Base-by-base conservation (phyloP, 192 early-diverging fungal genomes). In the Mortierella hygrophila region DNA sequence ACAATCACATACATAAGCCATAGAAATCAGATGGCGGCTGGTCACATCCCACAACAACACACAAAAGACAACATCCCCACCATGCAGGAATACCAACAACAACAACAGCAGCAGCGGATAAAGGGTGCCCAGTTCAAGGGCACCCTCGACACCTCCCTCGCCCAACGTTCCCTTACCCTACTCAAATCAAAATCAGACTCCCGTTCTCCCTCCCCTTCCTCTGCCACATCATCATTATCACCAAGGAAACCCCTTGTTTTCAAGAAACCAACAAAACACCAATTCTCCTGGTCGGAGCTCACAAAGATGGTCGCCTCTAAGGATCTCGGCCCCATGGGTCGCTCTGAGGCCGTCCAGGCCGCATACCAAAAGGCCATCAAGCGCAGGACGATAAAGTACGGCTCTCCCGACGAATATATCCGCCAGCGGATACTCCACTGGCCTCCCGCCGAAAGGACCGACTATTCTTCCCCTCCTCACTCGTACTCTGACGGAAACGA, bases 201-300 rank as follows among this genome's bases (percentile, higher is more conserved):
- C 54, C 44, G 10, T 46, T 46, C 44, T 9, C 11, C 44, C 8
- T 41, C 70, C 72, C 57, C 37, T 49, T 68, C 80, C 3, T n/a
- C 85, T 11, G 60, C 38, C 38, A 40, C 29, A 65, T 72, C 78
- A 5, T 47, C 29, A 65, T 72, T 74, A 5, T 47, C 84, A 10
- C 15, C 75, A 49, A 77, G 21, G 74, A 81, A 60, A 38, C 79
- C 84, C 49, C 84, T 86, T 41, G 84, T 86, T 71, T 86, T 86
- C 75, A 86, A 86, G 70, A 80, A 86, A 38, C 78, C 84, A n/a
- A 86, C 84, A 81, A 80, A 77, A 35, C 84, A 81, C 35, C 74
- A 81, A 42, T 86, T 86, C 68, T 29, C 49, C 18, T 86, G 84
- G 84, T 49, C 69, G 6, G 84, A 86, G 46, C 76, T 86, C 32